Base-by-base conservation (phyloP, 306 rosid species). In the Urtica urens region DNA sequence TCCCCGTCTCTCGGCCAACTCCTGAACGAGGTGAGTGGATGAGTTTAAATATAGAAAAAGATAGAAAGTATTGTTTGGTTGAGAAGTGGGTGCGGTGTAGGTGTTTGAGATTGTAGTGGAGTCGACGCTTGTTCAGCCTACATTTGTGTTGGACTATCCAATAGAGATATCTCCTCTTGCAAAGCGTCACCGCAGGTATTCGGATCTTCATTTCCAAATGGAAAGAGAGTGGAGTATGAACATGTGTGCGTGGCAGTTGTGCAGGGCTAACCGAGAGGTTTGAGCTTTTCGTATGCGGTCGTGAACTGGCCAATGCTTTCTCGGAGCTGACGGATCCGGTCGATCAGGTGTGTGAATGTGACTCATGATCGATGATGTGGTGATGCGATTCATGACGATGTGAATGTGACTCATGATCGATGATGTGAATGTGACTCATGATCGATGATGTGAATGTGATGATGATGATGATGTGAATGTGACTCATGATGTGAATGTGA, bases 111-210 rank as follows among this genome's bases (percentile, higher is more conserved):
- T 81, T 44, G 45, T 59, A 58, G 95, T 90, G 28, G 99, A 90
- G 73, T 77, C 95, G 41, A 79, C 70, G 80, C 99, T 90, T 37
- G 59, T 90, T 57, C 99, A 90, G 65, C 99, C 99, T 35, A 90
- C 95, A 46, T 90, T 90, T 75, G 99, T 90, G 38, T 69, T 90
- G 70, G 95, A 90, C 78, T 90, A 90, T 63, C 99, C 99, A 29
- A 55, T 90, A 52, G 95, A 90, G 80, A 70, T 90, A 72, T 90
- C 99, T 66, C 95, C 99, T 21, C 64, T 90, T 62, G 99, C 99
- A 50, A 90, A 90, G 67, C 94, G 95, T 57, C 99, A 90, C 64
- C 66, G 87, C 60, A 90, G 99, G 99, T 85, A 74, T 53, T 40
- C 9, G 35, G 26, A 24, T 14, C 16, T 11, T 13, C 4, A 1